Evolutionary conservation across 768 basidiomycete species (phyloP).

Genomic region (Russula sp.): DNA sequence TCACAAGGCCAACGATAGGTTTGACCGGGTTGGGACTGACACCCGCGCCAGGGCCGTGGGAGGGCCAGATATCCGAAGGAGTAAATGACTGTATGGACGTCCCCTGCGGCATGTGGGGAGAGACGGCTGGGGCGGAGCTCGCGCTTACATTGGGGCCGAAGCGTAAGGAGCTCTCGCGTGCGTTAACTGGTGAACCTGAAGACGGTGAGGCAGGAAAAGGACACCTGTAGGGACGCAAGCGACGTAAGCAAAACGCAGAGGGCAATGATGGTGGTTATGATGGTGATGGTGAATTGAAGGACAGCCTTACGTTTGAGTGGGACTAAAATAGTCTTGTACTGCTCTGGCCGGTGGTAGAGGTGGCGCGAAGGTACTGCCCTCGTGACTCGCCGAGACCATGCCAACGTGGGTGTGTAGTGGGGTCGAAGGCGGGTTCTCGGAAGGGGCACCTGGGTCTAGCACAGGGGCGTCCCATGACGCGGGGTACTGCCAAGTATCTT

Average conservation of each 20-base stretch:
- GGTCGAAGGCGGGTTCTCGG: conserved; percentile 2
- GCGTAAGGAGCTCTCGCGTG: not conserved
- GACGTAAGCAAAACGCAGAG: not conserved
- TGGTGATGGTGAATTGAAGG: not conserved
- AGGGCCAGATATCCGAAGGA: conserved; percentile 11
- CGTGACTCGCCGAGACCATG: conserved; percentile 13
- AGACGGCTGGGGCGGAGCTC: not conserved
- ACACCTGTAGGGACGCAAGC: not conserved
- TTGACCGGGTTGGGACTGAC: conserved; percentile 1
- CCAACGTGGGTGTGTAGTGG: conserved; percentile 5
- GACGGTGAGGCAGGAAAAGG: conserved; percentile 7
- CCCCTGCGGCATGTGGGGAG: conserved; percentile 2
- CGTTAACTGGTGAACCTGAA: conserved; percentile 5
- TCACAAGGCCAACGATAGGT: not conserved
- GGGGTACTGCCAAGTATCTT: conserved; percentile 13
- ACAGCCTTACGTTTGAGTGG: conserved; percentile 8
- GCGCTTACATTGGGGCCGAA: conserved; percentile 8
- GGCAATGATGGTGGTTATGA: not conserved
- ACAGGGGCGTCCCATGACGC: conserved; percentile 7
- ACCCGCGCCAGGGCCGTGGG: conserved; percentile 2
- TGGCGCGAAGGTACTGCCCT: conserved; percentile 6
- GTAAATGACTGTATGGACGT: not conserved
- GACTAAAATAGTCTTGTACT: conserved; percentile 4
- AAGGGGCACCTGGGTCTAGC: not conserved
- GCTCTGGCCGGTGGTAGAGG: conserved; percentile 3